These are phyloP conservation scores for Carnegiea gigantea DNA, from an alignment of 179 eudicot species.

Conservation along the genomic window DNA sequence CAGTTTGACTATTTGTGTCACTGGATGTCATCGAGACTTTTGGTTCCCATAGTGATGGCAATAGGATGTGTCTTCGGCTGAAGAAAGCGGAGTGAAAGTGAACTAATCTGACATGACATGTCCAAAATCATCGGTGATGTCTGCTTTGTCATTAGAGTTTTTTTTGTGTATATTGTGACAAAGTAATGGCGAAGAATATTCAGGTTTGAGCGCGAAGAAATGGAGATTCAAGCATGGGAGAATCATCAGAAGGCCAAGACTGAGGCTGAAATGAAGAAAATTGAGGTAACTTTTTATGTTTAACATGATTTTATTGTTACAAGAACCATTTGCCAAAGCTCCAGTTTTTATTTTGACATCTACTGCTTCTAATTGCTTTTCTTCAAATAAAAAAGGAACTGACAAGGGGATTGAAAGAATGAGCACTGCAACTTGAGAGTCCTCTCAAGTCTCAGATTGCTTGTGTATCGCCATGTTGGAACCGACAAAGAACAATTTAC, in stretches of 20 bases:
- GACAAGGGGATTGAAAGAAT: too few relatives aligned
- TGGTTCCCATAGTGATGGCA: not conserved
- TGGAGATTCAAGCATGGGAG: slow-evolving; percentile 82
- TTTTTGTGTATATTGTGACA: not conserved
- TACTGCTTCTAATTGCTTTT: not conserved
- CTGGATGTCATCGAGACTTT: not conserved
- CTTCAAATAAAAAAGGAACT: not conserved
- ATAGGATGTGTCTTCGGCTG: not conserved
- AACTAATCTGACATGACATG: not conserved
- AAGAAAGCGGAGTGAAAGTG: not conserved
- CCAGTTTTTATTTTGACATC: not conserved
- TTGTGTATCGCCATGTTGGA: too few relatives aligned
- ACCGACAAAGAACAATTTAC: too few relatives aligned
- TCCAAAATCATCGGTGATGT: not conserved
- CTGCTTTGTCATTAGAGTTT: slow-evolving; percentile 1
- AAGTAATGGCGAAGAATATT: not conserved
- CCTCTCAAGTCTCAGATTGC: too few relatives aligned
- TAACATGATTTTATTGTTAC: not conserved
- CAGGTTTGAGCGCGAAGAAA: slow-evolving; percentile 80
- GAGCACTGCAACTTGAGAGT: too few relatives aligned
- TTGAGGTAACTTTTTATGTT: slow-evolving; percentile 44
- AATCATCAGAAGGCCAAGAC: slow-evolving; percentile 70
- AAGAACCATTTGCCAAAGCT: not conserved
- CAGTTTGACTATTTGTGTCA: not conserved
- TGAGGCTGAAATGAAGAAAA: slow-evolving; percentile 72